Base-by-base conservation (phyloP, 306 rosid species). In the Cyclanthera cordifolia region DNA sequence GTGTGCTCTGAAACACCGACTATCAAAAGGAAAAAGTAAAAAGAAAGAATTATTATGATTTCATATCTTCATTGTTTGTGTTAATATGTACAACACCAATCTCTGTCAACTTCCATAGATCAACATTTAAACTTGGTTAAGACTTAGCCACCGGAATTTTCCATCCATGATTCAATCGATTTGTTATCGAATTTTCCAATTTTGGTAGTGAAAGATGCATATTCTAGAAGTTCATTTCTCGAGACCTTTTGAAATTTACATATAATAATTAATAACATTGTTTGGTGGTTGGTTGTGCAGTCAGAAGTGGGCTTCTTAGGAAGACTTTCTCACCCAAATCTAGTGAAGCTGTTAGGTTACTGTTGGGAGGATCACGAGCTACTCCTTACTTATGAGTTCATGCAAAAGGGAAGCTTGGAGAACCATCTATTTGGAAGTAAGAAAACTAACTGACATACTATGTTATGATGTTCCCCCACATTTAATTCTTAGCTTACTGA, bases 381-480 rank as follows among this genome's bases (percentile, higher is more conserved):
- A 46, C 85, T 94, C 70, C 96, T 90, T 4, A 82, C 87, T 19
- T 94, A 90, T 14, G 99, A 94, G 80, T 90, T 83, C 85, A 90
- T 94, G 99, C 97, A 88, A 70, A 94, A 70, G 54, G 99, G 99
- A 39, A 88, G 99, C 79, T 75, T 94, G 79, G 96, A 88, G 71
- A 85, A 88, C 79, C 97, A 90, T 68, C 88, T 94, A 5, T 94
- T 94, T 82, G 97, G 99, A 86, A 94, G 97, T 88, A 76, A 85
- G 93, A 66, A 72, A 49, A 60, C 12, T 23, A 51, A 69, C 30
- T 17, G 20, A 69, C 48, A 60, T 60, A 10, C 17, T 23, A 64
- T 23, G 8, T 0, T 32, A 8, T 37, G 25, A 19, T 45, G n/a
- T 65, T 63, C 41, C 69, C 15, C 13, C 13, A 28, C 32, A 32